These are phyloP conservation scores for Coccomyxa sp. DNA, from an alignment of 139 green algal species.

Conservation along the genomic window DNA sequence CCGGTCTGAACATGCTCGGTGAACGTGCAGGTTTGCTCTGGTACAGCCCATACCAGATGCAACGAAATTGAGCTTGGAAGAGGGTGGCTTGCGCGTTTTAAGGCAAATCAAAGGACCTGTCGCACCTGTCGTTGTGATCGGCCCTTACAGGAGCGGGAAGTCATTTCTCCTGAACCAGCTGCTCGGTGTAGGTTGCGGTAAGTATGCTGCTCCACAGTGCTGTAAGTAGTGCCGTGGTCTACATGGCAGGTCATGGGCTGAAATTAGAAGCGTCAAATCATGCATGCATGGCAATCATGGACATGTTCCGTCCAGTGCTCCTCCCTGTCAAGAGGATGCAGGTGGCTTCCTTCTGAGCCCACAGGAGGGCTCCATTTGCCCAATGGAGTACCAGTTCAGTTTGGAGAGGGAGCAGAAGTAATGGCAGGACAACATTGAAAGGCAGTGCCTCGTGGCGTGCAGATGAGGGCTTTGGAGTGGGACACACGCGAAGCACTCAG, in stretches of 20 bases:
- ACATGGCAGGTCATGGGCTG: not conserved
- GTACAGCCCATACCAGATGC: constrained; percentile 62
- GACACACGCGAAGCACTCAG: constrained; percentile 85
- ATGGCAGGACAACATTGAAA: not conserved
- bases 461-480: constrained; percentile 89
- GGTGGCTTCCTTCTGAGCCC: too few relatives aligned
- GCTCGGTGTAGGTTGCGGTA: constrained; percentile 76
- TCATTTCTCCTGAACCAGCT: constrained; percentile 92
- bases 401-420: not conserved
- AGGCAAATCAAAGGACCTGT: constrained; percentile 47
- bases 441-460: constrained; percentile 6
- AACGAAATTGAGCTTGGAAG: constrained; percentile 60
- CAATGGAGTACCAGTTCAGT: not conserved
- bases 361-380: too few relatives aligned
- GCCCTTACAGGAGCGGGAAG: constrained; percentile 86
- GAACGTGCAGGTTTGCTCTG: constrained; percentile 48
- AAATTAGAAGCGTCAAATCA: not conserved
- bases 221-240: not conserved
- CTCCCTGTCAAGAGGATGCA: too few relatives aligned
- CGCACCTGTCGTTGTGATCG: constrained; percentile 80
- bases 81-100: constrained; percentile 65
- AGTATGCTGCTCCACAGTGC: constrained; percentile 7
- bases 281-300: too few relatives aligned
- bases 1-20: not conserved
- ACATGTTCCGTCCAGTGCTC: too few relatives aligned